Percentiles rank a stretch among this genome's conserved stretches.
These are phyloP conservation scores for Neocucurbitaria cava DNA, from an alignment of 2,329 filamentous ascomycete species.

Conservation along the genomic window DNA sequence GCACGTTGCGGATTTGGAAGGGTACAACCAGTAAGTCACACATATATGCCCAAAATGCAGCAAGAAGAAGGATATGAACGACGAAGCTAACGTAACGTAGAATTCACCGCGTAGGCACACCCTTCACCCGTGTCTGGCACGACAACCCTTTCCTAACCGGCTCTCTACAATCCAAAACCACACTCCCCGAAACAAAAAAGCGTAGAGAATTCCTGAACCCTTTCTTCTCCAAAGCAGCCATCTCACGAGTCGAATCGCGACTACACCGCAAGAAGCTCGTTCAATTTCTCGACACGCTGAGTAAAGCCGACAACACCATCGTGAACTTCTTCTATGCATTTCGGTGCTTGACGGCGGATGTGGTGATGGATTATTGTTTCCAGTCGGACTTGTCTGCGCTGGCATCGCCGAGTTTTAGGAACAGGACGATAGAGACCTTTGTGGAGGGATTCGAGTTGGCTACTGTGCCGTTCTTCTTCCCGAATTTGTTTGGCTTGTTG, in stretches of 20 bases:
- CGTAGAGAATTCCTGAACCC: slow-evolving; percentile 16
- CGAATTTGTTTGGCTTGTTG: slow-evolving; percentile 8
- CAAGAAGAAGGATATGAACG: too few species aligned
- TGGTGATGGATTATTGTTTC: slow-evolving; percentile 25
- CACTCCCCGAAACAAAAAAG: slow-evolving; percentile 15
- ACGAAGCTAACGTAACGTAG: slow-evolving; percentile 2
- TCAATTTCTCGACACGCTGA: slow-evolving; percentile 14
- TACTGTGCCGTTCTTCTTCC: slow-evolving; percentile 10
- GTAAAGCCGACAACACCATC: slow-evolving; percentile 2
- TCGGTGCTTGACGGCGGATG: slow-evolving; percentile 18
- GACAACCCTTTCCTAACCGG: slow-evolving; percentile 19
- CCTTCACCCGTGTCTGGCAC: slow-evolving; percentile 21
- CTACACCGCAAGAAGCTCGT: slow-evolving; percentile 16
- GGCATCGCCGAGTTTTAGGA: slow-evolving; percentile 2
- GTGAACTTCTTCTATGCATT: slow-evolving; percentile 21
- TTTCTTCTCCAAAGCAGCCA: slow-evolving; percentile 22
- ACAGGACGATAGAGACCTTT: slow-evolving; percentile 8
- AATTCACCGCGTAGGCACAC: slow-evolving; percentile 18
- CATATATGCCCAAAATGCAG: background rate
- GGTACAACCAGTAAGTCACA: slow-evolving; percentile 14
- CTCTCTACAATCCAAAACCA: slow-evolving; percentile 14
- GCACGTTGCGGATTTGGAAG: slow-evolving; percentile 13
- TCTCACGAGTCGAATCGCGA: slow-evolving; percentile 12
- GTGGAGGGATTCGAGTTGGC: slow-evolving; percentile 11
- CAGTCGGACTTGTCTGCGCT: slow-evolving; percentile 15